These are phyloP conservation scores for Allomyces arbusculus DNA, from an alignment of 192 early-diverging fungal species.

Conservation along the genomic window DNA sequence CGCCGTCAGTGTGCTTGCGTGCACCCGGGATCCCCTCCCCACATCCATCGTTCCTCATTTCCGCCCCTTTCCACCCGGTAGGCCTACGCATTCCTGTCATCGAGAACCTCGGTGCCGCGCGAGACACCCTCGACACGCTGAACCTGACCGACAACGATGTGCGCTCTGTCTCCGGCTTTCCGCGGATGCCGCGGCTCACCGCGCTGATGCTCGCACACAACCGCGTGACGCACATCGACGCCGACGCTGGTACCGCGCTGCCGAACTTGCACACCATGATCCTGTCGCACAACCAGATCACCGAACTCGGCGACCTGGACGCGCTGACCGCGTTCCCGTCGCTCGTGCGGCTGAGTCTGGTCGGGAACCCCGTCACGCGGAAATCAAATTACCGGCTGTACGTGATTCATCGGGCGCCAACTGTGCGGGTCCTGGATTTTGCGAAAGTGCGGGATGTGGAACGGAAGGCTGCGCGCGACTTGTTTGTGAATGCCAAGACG, in stretches of 20 bases:
- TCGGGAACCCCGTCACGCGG: slow-evolving; percentile 72
- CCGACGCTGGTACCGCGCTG: slow-evolving; percentile 33
- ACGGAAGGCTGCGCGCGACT: background rate
- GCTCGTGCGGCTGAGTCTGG: slow-evolving; percentile 37
- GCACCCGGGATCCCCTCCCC: no score
- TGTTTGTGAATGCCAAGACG: no score
- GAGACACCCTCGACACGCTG: slow-evolving; percentile 80
- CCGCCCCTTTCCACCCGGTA: slow-evolving; percentile 4
- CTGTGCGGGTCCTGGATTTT: slow-evolving; percentile 72
- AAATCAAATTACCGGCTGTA: slow-evolving; percentile 66
- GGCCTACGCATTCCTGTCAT: slow-evolving; percentile 70
- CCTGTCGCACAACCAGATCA: slow-evolving; percentile 67
- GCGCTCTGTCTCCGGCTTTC: slow-evolving; percentile 68
- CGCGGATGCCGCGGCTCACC: slow-evolving; percentile 50
- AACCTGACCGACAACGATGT: slow-evolving; percentile 89
- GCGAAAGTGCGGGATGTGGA: slow-evolving; percentile 37
- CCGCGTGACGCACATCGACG: slow-evolving; percentile 63
- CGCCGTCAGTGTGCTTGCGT: background rate
- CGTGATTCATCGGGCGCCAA: slow-evolving; percentile 60
- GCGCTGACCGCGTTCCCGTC: slow-evolving; percentile 26
- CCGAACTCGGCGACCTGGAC: slow-evolving; percentile 70
- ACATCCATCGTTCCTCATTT: no score
- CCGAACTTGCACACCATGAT: slow-evolving; percentile 64
- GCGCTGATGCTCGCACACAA: slow-evolving; percentile 69
- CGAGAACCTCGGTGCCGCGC: slow-evolving; percentile 82